A percentile compares a stretch with the other conserved stretches of the same genome.
phyloP scores from a whole-genome alignment of 73 alveolate genomes.

The Diophrys appendiculata region DNA sequence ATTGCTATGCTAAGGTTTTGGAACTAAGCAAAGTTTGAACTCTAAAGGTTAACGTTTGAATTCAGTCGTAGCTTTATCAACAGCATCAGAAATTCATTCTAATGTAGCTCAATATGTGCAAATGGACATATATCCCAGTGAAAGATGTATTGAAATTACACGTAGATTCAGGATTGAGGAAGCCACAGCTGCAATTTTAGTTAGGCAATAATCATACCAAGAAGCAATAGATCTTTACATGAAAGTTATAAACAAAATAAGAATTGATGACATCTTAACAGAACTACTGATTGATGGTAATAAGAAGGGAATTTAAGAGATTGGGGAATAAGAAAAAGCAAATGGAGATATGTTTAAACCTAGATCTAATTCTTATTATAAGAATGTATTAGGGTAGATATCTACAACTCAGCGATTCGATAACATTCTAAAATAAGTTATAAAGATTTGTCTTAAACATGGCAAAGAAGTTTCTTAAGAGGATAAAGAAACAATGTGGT shows the following conservation, averaged over 20 bases:
- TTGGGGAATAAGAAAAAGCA: too few species aligned
- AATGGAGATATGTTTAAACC: too few species aligned
- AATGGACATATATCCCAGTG: neutral
- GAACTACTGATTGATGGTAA: neutral
- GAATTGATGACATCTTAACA: neutral
- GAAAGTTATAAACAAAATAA: neutral
- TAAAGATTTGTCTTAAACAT: neutral
- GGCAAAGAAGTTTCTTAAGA: neutral
- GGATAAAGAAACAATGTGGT: neutral
- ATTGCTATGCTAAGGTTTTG: neutral
- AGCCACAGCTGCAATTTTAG: neutral
- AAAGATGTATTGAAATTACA: neutral
- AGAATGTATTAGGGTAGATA: too few species aligned
- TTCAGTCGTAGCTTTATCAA: neutral
- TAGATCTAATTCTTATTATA: too few species aligned
- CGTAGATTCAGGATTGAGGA: neutral
- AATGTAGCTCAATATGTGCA: neutral
- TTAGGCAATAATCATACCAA: neutral
- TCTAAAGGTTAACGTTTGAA: too few species aligned
- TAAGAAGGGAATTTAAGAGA: neutral
- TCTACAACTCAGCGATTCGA: neutral
- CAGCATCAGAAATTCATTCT: neutral
- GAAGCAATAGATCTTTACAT: neutral
- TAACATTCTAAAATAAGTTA: neutral
- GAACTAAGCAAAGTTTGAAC: neutral